These are phyloP conservation scores for Microbotryum saponariae DNA, from an alignment of 1,284 basidiomycete genomes.

Conservation along the genomic window DNA sequence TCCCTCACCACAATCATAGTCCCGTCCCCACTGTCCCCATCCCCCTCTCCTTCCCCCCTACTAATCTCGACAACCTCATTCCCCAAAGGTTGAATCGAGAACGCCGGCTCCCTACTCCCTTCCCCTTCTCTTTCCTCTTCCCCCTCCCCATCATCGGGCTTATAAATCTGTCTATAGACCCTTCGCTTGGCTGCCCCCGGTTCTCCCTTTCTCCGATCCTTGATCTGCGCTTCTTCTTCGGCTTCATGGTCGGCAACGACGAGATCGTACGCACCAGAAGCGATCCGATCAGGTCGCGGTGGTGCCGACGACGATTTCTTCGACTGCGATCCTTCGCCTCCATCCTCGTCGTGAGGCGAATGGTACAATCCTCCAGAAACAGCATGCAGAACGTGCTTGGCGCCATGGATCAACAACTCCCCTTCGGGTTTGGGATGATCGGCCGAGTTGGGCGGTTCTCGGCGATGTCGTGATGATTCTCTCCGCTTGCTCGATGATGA, in stretches of 20 bases:
- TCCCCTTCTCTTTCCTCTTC: background rate
- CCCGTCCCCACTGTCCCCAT: no score
- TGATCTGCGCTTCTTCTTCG: constrained; percentile 48
- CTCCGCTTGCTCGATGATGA: background rate
- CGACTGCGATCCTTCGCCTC: constrained; percentile 31
- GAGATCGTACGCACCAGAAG: constrained; percentile 68
- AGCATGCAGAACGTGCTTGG: constrained; percentile 22
- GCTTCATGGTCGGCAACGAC: constrained; percentile 57
- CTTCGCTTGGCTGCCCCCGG: constrained; percentile 15
- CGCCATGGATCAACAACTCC: constrained; percentile 10
- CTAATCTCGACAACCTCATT: no score
- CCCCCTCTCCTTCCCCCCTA: no score
- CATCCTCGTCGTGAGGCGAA: constrained; percentile 35
- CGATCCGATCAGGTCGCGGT: constrained; percentile 46
- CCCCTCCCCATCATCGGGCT: background rate
- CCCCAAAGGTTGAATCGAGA: no score
- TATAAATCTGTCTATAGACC: constrained; percentile 22
- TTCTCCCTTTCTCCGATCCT: constrained; percentile 43
- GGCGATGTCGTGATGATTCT: constrained; percentile 1
- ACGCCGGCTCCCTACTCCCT: background rate
- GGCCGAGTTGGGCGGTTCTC: constrained; percentile 3
- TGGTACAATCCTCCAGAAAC: constrained; percentile 11
- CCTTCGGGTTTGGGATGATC: constrained; percentile 16
- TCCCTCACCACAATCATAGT: no score
- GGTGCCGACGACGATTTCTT: constrained; percentile 1